Conservation (phyloP, 2,329 filamentous ascomycete species). For the Xylaria sp. region DNA sequence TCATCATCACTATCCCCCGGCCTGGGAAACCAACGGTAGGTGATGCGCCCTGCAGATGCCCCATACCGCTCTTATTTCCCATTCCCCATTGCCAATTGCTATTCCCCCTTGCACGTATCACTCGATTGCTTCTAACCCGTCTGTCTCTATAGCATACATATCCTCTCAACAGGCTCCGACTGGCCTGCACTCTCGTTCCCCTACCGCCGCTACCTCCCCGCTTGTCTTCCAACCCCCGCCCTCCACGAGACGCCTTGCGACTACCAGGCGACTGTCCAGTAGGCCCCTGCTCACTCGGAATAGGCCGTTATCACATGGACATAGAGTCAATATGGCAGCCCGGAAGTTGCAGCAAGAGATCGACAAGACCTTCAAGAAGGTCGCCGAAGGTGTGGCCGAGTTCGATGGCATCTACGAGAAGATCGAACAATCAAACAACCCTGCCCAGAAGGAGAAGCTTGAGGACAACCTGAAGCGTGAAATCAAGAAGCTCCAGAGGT, state of each 20-base stretch:
- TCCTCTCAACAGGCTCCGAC: slow-evolving; percentile 8
- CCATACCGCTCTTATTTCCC: background rate
- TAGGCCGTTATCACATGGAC: slow-evolving; percentile 25
- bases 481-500: slow-evolving; percentile 98
- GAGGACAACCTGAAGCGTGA: slow-evolving; percentile 98
- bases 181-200: background rate
- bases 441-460: slow-evolving; percentile 95
- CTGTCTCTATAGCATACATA: no score
- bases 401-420: slow-evolving; percentile 98
- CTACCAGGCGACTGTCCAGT: background rate
- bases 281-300: background rate
- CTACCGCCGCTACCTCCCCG: background rate
- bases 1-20: slow-evolving; percentile 1
- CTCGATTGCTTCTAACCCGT: slow-evolving; percentile 13
- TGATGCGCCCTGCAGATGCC: background rate
- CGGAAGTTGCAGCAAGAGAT: slow-evolving; percentile 98
- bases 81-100: background rate
- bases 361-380: slow-evolving; percentile 99
- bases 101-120: background rate
- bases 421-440: slow-evolving; percentile 90
- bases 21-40: slow-evolving; percentile 6
- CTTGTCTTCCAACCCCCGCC: background rate
- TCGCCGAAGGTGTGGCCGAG: slow-evolving; percentile 86
- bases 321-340: slow-evolving; percentile 74
- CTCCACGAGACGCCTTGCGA: background rate